Base-by-base conservation (phyloP, 2,329 filamentous ascomycete genomes). In the Fusarium humuli region DNA sequence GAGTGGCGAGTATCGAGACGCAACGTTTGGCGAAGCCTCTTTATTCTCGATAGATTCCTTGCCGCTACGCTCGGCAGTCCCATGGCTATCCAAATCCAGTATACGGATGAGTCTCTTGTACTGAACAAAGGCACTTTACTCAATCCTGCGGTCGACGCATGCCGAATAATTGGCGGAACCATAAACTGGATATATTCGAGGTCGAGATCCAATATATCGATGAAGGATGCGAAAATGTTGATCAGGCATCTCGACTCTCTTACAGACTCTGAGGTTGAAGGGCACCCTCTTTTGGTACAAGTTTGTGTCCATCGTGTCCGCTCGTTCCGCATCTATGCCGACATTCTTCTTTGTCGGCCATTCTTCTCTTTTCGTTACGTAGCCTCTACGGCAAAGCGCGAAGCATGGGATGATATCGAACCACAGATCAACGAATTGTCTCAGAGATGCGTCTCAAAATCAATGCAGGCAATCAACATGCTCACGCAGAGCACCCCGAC, bases 11-110 rank as follows among this genome's bases (percentile, higher is more conserved):
- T 74, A 11, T 76, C 84, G 11, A 82, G 88, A 34, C 84, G 85
- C 29, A 90, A 88, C 50, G 77, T 91, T 5, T 92, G 89, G 90
- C 85, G 86, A 59, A 89, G 87, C 13, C 77, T 92, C 1, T 91
- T 90, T 62, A 81, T 92, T 16, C 82, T 92, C 10, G 90, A 92
- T 72, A 83, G 87, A 18, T 88, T 91, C 54, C 80, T 91, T 2
- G 86, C 89, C 3, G 86, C 87, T 25, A 88, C 87, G 3, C 79
- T 92, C 3, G 90, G 90, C 7, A 84, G 88, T 12, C 90, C 90
- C 0, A 84, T 84, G 3, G 85, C 87, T 10, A 91, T 92, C 50
- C 84, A 88, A 37, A n/a, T 7, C 20, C 88, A 91, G 63, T 91
- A 88, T 74, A 88, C 87, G 18, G 83, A 83, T 4, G 82, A 84